Percentiles rank a stretch among this genome's conserved stretches.
Evolutionary conservation across 164 flowering plant species (phyloP).

Genomic region (Amborella trichopoda): DNA sequence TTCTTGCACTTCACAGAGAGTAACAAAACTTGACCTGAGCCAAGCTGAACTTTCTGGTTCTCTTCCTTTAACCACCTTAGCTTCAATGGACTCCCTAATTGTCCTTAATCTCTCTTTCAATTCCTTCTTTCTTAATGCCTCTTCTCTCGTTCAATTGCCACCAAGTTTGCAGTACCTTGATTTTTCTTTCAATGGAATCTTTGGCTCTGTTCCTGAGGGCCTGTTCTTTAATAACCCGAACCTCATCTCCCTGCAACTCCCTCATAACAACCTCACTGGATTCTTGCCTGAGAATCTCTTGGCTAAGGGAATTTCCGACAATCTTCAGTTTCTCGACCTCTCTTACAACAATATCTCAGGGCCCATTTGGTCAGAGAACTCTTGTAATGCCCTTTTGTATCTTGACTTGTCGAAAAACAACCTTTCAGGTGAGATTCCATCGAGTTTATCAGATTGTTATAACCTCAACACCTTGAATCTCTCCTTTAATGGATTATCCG

Average conservation of each 20-base stretch:
- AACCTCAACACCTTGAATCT: conserved; percentile 38
- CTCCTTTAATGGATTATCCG: conserved; percentile 38
- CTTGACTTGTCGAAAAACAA: conserved; percentile 52
- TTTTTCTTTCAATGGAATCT: conserved; percentile 46
- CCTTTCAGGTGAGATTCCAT: conserved; percentile 16
- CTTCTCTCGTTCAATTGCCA: conserved; percentile 1
- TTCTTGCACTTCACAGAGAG: conserved; percentile 29
- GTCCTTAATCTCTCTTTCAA: conserved; percentile 31
- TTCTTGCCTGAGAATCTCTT: conserved; percentile 14
- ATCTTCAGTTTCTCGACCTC: conserved; percentile 46
- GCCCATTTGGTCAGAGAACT: conserved; percentile 11
- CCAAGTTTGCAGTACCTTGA: conserved; percentile 39
- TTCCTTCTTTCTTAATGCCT: conserved; percentile 42
- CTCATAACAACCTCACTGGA: conserved; percentile 35
- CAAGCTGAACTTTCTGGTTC: conserved; percentile 31
- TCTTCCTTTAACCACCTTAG: conserved; percentile 31
- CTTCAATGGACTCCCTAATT: conserved; percentile 26
- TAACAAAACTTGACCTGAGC: conserved; percentile 35
- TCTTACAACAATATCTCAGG: conserved; percentile 47
- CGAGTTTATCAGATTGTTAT: conserved; percentile 21
- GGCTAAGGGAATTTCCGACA: conserved; percentile 27
- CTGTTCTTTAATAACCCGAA: conserved; percentile 24
- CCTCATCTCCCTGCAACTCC: conserved; percentile 36
- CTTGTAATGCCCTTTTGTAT: conserved; percentile 32
- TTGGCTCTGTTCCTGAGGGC: conserved; percentile 19